These are phyloP conservation scores for Mucor piriformis DNA, from an alignment of 371 early-diverging fungal species.

Conservation along the genomic window DNA sequence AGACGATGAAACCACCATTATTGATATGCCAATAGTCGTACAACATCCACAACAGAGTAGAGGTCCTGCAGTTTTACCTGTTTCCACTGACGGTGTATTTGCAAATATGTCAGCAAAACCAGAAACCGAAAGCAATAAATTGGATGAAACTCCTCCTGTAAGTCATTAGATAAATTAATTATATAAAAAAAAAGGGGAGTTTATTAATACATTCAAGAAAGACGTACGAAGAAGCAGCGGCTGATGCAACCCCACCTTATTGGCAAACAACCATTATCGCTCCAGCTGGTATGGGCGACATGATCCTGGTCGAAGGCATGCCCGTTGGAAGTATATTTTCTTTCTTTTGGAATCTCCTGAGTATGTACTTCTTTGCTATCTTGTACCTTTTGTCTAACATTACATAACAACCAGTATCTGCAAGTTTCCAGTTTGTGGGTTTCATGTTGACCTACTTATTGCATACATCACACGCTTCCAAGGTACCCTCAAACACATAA, in stretches of 20 bases:
- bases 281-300: conserved; percentile 54
- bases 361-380: conserved; percentile 26
- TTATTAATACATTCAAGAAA: conserved; percentile 17
- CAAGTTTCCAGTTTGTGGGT: conserved; percentile 67
- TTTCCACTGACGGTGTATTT: conserved; percentile 66
- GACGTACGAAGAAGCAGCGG: conserved; percentile 59
- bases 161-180: conserved; percentile 5
- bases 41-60: not conserved
- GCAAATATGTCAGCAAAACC: conserved; percentile 66
- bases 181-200: not conserved
- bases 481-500: conserved; percentile 31
- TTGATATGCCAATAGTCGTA: not conserved
- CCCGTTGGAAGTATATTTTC: conserved; percentile 59
- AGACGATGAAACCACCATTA: not conserved
- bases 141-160: conserved; percentile 50
- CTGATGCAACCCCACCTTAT: conserved; percentile 63
- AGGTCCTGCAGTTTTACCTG: conserved; percentile 25
- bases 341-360: conserved; percentile 59
- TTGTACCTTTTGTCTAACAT: not conserved
- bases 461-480: conserved; percentile 65
- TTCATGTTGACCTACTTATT: conserved; percentile 67
- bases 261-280: conserved; percentile 58
- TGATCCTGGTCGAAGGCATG: conserved; percentile 59
- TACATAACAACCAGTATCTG: conserved; percentile 46
- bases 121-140: conserved; percentile 39